Evolutionary conservation across 2,329 filamentous ascomycete genomes (phyloP), one percentile per base, ranked within the genome.

Genomic region (Corynespora cassiicola): DNA sequence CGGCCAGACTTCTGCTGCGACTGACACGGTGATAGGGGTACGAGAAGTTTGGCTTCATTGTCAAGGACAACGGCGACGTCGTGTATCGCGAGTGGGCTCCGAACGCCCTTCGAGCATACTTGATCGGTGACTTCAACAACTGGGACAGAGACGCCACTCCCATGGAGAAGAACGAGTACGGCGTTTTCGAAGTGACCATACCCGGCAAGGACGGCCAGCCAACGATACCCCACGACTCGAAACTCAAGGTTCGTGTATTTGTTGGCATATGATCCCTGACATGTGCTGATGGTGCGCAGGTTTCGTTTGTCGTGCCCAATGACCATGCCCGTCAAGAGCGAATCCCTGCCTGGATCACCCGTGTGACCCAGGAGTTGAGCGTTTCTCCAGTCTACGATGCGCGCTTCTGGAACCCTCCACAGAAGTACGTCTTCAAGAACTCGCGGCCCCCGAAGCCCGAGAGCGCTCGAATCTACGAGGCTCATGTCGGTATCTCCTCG

Each of bases 401-500:
- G 16, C 83, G 90, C 35, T 96, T 99, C 75, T 99, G 94, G 94
- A 96, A 97, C 65, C 94, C 94, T 21, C 90, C 90, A 3, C 84
- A 95, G 62, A 82, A 75, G 61, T 97, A 97, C 67, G 76, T 81
- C 37, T 95, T 95, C 79, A 91, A 95, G 74, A 81, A 97, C 68
- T 59, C 80, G 30, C 81, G 86, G 33, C 94, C 92, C 6, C 84
- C 85, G 67, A 95, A 92, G 76, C 94, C 94, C 1, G 69, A 77
- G 40, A 96, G 90, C 58, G 83, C 82, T n/a, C 86, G 94, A 33
- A 90, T 99, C 42, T 99, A 99, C 71, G 94, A 99, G 72, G 94
- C 94, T n/a, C 94, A 99, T 63, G 90, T 99, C 26, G 94, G 94
- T 33, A 99, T 99, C 55, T 96, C 92, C 5, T 94, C 90, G 2